These are phyloP conservation scores for Aspergillus transmontanensis DNA, from an alignment of 2,329 filamentous ascomycete genomes.

Conservation along the genomic window DNA sequence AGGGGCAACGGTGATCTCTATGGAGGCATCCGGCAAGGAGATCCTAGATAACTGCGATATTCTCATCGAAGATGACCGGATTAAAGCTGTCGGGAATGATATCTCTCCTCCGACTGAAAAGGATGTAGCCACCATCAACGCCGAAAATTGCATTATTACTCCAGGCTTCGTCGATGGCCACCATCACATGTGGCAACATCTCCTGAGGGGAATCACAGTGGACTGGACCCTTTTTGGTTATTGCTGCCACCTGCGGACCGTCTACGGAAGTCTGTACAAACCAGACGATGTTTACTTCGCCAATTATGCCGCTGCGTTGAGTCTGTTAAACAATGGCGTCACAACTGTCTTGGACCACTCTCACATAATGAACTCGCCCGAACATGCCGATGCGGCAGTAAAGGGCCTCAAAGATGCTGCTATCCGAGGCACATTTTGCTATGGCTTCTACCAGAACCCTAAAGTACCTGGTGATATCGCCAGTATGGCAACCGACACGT, in stretches of 20 bases:
- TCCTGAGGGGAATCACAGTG: slow-evolving; percentile 5
- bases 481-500: neutral
- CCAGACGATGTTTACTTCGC: slow-evolving; percentile 8
- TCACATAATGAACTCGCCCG: slow-evolving; percentile 8
- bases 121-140: neutral
- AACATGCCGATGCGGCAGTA: slow-evolving; percentile 5
- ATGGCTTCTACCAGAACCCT: slow-evolving; percentile 10
- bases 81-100: neutral
- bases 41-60: slow-evolving; percentile 4
- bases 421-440: slow-evolving; percentile 10
- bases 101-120: neutral
- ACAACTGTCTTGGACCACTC: slow-evolving; percentile 10
- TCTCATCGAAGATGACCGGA: slow-evolving; percentile 15
- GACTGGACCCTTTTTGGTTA: slow-evolving; percentile 8
- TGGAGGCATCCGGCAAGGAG: neutral
- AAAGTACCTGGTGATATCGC: neutral
- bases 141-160: slow-evolving; percentile 3
- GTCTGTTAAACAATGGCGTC: slow-evolving; percentile 9
- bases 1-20: neutral
- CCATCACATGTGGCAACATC: slow-evolving; percentile 13
- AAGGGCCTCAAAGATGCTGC: slow-evolving; percentile 4
- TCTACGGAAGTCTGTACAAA: slow-evolving; percentile 8
- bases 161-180: slow-evolving; percentile 25
- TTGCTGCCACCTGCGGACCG: slow-evolving; percentile 4
- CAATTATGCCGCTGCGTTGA: slow-evolving; percentile 5